Percentiles rank a stretch among this genome's conserved stretches.
phyloP scores from a whole-genome alignment of 768 basidiomycete species.

The Mycena indigotica region DNA sequence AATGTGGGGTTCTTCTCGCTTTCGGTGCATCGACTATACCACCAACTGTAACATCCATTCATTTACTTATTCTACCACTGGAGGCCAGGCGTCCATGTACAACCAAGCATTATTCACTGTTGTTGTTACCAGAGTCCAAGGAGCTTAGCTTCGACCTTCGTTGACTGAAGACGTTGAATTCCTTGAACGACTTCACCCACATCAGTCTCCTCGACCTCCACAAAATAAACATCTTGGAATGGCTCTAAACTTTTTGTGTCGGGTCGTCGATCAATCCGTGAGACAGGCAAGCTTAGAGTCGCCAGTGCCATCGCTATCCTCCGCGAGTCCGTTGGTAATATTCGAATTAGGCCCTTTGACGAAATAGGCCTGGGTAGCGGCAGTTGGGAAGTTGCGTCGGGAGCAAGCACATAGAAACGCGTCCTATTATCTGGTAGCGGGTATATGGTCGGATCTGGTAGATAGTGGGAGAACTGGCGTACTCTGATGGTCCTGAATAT shows the following conservation, averaged over 20 bases:
- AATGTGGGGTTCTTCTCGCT: constrained; percentile 10
- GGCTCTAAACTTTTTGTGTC: constrained; percentile 39
- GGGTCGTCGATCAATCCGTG: constrained; percentile 69
- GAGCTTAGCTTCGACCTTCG: constrained; percentile 6
- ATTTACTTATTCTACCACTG: constrained; percentile 19
- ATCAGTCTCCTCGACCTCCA: constrained; percentile 50
- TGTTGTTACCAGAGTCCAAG: constrained; percentile 17
- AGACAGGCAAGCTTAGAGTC: constrained; percentile 44
- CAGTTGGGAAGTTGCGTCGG: constrained; percentile 32
- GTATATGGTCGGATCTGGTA: not conserved
- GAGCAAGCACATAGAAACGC: constrained; percentile 64
- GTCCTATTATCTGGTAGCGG: constrained; percentile 60
- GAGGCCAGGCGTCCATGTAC: too few relatives aligned
- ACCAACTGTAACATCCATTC: constrained; percentile 5
- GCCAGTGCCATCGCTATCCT: constrained; percentile 34
- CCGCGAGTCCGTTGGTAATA: not conserved
- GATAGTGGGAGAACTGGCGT: constrained; percentile 21
- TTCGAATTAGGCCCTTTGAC: constrained; percentile 1
- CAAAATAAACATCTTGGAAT: constrained; percentile 65
- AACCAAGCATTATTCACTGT: not conserved
- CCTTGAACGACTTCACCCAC: constrained; percentile 8
- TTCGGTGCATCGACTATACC: constrained; percentile 14
- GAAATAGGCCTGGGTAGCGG: constrained; percentile 28
- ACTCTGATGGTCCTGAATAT: constrained; percentile 67
- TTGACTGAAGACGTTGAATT: constrained; percentile 5